phyloP scores from a whole-genome alignment of 441 rosid species.

The Gossypium davidsonii region DNA sequence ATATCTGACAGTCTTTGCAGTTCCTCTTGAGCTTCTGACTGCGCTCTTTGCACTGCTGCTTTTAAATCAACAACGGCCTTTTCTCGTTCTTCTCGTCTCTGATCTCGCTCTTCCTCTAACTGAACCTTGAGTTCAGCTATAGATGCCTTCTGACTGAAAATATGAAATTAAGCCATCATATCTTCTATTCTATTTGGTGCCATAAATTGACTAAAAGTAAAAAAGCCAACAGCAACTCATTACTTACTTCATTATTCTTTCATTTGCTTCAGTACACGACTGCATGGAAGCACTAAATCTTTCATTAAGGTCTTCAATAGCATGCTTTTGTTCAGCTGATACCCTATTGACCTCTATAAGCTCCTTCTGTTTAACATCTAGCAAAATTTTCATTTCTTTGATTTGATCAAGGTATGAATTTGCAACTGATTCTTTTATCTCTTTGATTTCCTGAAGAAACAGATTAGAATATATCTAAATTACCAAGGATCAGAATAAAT shows the following conservation, averaged over 20 bases:
- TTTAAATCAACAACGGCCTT: slow-evolving; percentile 62
- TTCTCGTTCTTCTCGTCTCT: slow-evolving; percentile 76
- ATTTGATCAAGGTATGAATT: slow-evolving; percentile 45
- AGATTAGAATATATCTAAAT: background rate
- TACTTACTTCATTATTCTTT: slow-evolving; percentile 62
- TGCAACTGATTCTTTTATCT: slow-evolving; percentile 51
- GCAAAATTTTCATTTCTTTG: slow-evolving; percentile 38
- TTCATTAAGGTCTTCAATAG: slow-evolving; percentile 68
- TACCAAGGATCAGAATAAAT: background rate
- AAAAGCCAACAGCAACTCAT: background rate
- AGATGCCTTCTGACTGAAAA: slow-evolving; percentile 70
- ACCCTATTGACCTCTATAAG: slow-evolving; percentile 48
- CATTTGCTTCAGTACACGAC: slow-evolving; percentile 86
- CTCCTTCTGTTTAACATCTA: slow-evolving; percentile 58
- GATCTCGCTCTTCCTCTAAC: slow-evolving; percentile 77
- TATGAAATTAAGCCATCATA: slow-evolving; percentile 14
- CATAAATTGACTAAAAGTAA: background rate
- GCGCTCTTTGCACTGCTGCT: slow-evolving; percentile 74
- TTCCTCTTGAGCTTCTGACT: slow-evolving; percentile 69
- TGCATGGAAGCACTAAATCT: slow-evolving; percentile 71
- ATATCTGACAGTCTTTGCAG: slow-evolving; percentile 49
- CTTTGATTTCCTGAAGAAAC: slow-evolving; percentile 60
- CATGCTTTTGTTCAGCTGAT: slow-evolving; percentile 73
- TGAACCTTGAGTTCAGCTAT: slow-evolving; percentile 60
- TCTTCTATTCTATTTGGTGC: background rate